Conservation (phyloP, 179 eudicot species). For the Beta macrorhiza region DNA sequence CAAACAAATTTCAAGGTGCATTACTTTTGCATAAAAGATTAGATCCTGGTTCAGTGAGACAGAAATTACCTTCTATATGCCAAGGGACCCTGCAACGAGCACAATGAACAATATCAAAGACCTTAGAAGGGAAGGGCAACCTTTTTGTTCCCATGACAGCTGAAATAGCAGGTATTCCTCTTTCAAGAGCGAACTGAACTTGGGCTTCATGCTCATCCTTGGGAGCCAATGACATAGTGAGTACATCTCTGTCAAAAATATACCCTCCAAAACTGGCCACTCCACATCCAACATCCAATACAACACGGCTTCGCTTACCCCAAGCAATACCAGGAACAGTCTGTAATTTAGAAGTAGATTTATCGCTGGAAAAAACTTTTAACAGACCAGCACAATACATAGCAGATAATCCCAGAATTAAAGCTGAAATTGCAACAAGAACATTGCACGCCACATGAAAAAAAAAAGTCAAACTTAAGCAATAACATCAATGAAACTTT, state of each 20-base stretch:
- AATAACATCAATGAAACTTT: background rate
- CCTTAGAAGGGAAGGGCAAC: conserved; percentile 42
- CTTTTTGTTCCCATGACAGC: conserved; percentile 50
- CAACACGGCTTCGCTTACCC: conserved; percentile 42
- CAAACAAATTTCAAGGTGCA: background rate
- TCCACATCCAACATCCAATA: conserved; percentile 50
- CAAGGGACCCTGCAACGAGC: conserved; percentile 54
- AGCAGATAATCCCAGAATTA: background rate
- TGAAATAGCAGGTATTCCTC: conserved; percentile 49
- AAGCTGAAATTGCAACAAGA: background rate
- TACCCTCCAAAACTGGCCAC: conserved; percentile 52
- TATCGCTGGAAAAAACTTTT: conserved; percentile 7
- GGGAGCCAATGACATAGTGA: conserved; percentile 49
- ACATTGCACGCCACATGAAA: background rate
- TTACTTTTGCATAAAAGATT: background rate
- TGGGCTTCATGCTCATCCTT: conserved; percentile 54
- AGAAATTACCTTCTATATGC: conserved; percentile 42
- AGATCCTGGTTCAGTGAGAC: background rate
- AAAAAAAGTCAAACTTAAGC: background rate
- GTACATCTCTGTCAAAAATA: conserved; percentile 45
- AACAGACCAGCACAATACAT: background rate
- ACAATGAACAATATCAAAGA: conserved; percentile 46
- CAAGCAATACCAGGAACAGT: conserved; percentile 39
- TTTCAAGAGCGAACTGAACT: conserved; percentile 48
- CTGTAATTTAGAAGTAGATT: conserved; percentile 18